Percentiles rank a stretch among this genome's conserved stretches.
Evolutionary conservation across 768 basidiomycete species (phyloP).

Genomic region (Mrakia hoshinonis): DNA sequence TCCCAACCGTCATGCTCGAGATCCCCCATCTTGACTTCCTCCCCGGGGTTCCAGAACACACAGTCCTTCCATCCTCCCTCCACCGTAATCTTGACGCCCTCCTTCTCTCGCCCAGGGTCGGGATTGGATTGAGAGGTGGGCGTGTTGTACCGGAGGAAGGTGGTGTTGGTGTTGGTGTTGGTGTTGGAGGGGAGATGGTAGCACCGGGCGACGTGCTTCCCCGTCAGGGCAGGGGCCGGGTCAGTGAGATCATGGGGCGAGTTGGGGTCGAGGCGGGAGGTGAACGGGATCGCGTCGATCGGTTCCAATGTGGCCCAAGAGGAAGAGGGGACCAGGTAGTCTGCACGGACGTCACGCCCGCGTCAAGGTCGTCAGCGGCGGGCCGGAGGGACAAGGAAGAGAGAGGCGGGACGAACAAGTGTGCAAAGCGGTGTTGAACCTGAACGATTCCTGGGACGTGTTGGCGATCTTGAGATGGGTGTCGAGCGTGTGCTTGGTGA

Average conservation of each 20-base stretch:
- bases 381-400: not conserved
- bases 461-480: constrained; percentile 7
- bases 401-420: constrained; percentile 13
- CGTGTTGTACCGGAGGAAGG: not conserved
- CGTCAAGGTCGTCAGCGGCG: too few species aligned
- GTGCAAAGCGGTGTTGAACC: constrained; percentile 15
- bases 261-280: constrained; percentile 11
- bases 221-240: too few species aligned
- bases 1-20: constrained; percentile 2
- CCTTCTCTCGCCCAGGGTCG: not conserved
- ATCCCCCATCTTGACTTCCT: not conserved
- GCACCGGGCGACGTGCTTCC: not conserved
- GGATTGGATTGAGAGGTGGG: too few species aligned
- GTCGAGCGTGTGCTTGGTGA: not conserved
- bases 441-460: not conserved
- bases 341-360: not conserved
- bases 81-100: not conserved
- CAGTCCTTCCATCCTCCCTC: not conserved
- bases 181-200: constrained; percentile 2
- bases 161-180: too few species aligned
- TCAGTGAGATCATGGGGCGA: constrained; percentile 2
- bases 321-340: constrained; percentile 18
- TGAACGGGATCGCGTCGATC: not conserved
- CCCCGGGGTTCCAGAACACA: constrained; percentile 9
- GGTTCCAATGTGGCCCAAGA: not conserved